Percentiles rank a stretch among this genome's conserved stretches.
Conservation (phyloP, 2,329 filamentous ascomycete genomes). For the Pseudocercospora macadamiae region DNA sequence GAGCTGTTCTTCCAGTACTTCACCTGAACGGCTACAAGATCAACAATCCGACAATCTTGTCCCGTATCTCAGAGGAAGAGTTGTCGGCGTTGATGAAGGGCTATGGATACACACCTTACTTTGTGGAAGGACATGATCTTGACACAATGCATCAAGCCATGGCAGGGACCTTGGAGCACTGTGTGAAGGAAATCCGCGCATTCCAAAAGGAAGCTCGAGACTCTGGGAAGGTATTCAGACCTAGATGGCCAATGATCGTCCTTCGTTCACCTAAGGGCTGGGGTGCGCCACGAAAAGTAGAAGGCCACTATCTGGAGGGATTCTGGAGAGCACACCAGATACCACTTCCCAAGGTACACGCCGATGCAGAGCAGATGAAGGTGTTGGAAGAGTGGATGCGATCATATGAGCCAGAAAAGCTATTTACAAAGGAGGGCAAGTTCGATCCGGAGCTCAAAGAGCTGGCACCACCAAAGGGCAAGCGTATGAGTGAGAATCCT, state of each 20-base stretch:
- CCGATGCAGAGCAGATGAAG: conserved; percentile 66
- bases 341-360: conserved; percentile 70
- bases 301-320: conserved; percentile 71
- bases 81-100: conserved; percentile 69
- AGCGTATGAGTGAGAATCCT: conserved; percentile 77
- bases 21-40: conserved; percentile 87
- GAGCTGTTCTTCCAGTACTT: conserved; percentile 75
- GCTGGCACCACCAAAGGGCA: conserved; percentile 66
- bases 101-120: conserved; percentile 79
- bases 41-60: conserved; percentile 75
- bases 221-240: conserved; percentile 69
- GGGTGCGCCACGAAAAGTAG: conserved; percentile 73
- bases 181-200: conserved; percentile 68
- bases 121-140: conserved; percentile 75
- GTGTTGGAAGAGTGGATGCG: conserved; percentile 76
- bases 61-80: conserved; percentile 74
- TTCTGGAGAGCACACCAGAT: conserved; percentile 81
- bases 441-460: conserved; percentile 65
- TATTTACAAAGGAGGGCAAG: conserved; percentile 67
- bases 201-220: conserved; percentile 74
- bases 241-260: conserved; percentile 78
- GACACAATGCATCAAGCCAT: conserved; percentile 80
- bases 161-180: conserved; percentile 74
- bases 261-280: conserved; percentile 79
- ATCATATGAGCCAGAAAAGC: conserved; percentile 71